Percentiles rank a stretch among this genome's conserved stretches.
These are phyloP conservation scores for Carpinus viminea DNA, from an alignment of 306 rosid genomes.

Conservation along the genomic window DNA sequence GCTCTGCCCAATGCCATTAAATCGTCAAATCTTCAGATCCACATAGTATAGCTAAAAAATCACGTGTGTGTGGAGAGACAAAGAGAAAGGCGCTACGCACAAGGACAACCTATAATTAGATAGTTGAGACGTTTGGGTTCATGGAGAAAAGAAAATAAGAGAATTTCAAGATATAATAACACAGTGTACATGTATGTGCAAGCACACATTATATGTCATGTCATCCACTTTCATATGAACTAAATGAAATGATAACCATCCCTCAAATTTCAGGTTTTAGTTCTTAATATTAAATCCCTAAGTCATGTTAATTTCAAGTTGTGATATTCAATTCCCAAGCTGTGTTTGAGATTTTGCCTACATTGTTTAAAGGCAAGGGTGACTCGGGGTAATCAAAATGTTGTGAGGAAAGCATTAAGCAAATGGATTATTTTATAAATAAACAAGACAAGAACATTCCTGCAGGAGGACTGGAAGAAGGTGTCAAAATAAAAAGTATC, in stretches of 20 bases:
- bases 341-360: not conserved
- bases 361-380: not conserved
- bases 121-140: not conserved
- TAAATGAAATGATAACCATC: not conserved
- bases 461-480: not conserved
- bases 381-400: not conserved
- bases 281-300: not conserved
- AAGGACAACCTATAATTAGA: not conserved
- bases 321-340: not conserved
- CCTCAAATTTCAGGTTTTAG: not conserved
- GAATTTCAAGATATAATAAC: not conserved
- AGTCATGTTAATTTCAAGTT: not conserved
- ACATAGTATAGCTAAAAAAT: too few relatives aligned
- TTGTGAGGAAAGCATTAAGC: not conserved
- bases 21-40: not conserved
- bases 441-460: not conserved
- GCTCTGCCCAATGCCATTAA: not conserved
- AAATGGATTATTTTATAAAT: not conserved
- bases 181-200: not conserved
- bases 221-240: not conserved
- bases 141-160: not conserved
- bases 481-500: too few relatives aligned
- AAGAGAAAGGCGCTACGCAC: not conserved
- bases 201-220: not conserved
- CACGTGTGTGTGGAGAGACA: too few relatives aligned